phyloP scores from a whole-genome alignment of 768 basidiomycete species.

The Mycena venus region DNA sequence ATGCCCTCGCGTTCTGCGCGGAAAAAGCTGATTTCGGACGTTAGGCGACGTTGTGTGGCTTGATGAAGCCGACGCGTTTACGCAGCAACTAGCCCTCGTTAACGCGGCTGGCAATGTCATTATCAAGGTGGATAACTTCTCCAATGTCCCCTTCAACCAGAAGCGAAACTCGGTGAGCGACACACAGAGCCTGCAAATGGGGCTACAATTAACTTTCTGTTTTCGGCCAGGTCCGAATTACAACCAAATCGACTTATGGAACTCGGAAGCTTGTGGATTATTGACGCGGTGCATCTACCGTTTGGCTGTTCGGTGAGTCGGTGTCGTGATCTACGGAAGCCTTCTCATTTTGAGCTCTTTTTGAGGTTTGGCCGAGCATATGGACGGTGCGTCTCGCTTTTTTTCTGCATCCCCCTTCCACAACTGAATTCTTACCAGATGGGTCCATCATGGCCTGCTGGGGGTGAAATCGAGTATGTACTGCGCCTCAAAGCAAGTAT shows the following conservation, averaged over 20 bases:
- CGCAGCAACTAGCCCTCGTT: slow-evolving; percentile 61
- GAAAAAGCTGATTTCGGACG: background rate
- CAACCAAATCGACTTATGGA: slow-evolving; percentile 56
- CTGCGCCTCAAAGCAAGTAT: background rate
- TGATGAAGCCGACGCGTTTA: slow-evolving; percentile 49
- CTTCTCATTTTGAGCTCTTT: background rate
- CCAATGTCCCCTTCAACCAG: slow-evolving; percentile 62
- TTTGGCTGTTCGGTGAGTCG: slow-evolving; percentile 65
- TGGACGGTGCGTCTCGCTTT: slow-evolving; percentile 58
- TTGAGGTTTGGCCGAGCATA: slow-evolving; percentile 63
- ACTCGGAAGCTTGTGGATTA: slow-evolving; percentile 59
- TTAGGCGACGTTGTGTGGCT: slow-evolving; percentile 66
- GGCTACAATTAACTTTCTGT: background rate
- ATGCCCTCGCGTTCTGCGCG: background rate
- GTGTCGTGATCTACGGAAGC: background rate
- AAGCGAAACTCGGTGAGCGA: slow-evolving; percentile 72
- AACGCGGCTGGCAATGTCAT: slow-evolving; percentile 64
- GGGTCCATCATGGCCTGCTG: slow-evolving; percentile 57
- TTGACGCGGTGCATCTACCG: slow-evolving; percentile 62
- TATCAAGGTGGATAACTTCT: slow-evolving; percentile 70
- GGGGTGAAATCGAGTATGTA: slow-evolving; percentile 63
- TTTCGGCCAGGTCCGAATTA: slow-evolving; percentile 56
- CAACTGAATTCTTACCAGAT: slow-evolving; percentile 29
- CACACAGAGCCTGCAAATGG: background rate
- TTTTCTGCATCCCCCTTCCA: background rate